Base-by-base conservation (phyloP, 306 rosid species). In the Arachis stenosperma region DNA sequence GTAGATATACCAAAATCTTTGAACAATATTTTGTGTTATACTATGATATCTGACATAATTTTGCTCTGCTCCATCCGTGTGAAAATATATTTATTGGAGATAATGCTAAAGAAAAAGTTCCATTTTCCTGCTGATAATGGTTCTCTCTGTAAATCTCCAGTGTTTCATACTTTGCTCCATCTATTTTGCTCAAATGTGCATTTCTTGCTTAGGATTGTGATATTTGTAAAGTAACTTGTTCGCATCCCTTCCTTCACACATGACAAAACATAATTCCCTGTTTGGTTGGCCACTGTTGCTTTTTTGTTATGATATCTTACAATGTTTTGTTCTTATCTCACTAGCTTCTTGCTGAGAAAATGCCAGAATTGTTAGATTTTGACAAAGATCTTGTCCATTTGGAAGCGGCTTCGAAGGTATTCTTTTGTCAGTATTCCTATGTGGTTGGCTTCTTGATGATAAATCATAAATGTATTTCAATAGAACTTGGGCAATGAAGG, bases 361-460 rank as follows among this genome's bases (percentile, higher is more conserved):
- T 94, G 97, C 87, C 98, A 0, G 98, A 94, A 76, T 83, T 94
- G 83, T 80, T 94, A 68, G 97, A 94, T 84, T 94, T 94, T 84
- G 94, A 86, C 76, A 94, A 84, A 90, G 96, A 91, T 86, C 98
- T 94, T 78, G 74, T 76, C 73, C 97, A 91, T 85, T 82, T 94
- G 75, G 98, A 94, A 86, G 95, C 88, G 58, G 98, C 97, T 61
- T 91, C 98, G 17, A 94, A 91, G 98, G 98, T 91, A 79, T 70
- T 86, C n/a, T 61, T 73, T 39, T 73, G 70, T 81, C 56, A 56
- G 48, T 56, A 54, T 63, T 70, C 51, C 67, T 67, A 67, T 63
- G 29, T 57, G 30, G 54, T 81, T 14, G 36, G 59, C 22, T 73
- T 69, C 42, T 61, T 76, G 64, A 67, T 69, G 50, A 22, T 73